Conservation (phyloP, 768 basidiomycete species). For the Gloeostereum incarnatum region DNA sequence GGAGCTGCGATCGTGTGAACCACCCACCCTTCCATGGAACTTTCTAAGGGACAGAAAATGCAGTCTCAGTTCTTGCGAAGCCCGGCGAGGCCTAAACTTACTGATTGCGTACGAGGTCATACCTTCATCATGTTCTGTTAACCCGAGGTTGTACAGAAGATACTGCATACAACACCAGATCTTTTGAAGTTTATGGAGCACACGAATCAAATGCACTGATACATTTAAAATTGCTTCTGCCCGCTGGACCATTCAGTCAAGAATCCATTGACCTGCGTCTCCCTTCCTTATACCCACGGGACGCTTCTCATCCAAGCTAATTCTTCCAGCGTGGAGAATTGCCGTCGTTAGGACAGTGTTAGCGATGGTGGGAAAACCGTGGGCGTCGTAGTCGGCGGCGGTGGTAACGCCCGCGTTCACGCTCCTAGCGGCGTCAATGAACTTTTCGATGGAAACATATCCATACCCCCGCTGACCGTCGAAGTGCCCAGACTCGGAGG, state of each 20-base stretch:
- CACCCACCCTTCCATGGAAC: neutral
- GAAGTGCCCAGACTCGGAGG: constrained; percentile 86
- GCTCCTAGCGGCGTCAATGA: constrained; percentile 73
- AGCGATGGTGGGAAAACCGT: constrained; percentile 79
- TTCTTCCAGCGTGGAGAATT: constrained; percentile 84
- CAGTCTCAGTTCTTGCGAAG: neutral
- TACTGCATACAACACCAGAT: constrained; percentile 1
- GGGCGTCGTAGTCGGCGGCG: constrained; percentile 66
- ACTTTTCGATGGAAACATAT: constrained; percentile 87
- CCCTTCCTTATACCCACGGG: constrained; percentile 69
- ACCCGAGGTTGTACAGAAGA: too few species aligned
- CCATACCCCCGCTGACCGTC: constrained; percentile 94
- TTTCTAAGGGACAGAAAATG: neutral
- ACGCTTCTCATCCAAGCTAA: constrained; percentile 85
- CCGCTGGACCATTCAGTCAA: too few species aligned
- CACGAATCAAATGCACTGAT: neutral
- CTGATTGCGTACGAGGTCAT: too few species aligned
- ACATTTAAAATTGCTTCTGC: neutral
- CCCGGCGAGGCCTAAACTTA: too few species aligned
- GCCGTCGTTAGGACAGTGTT: constrained; percentile 86
- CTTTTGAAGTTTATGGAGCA: neutral
- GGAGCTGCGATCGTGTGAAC: too few species aligned
- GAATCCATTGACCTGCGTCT: constrained; percentile 52
- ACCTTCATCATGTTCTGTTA: too few species aligned
- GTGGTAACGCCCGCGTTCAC: constrained; percentile 65